phyloP scores from a whole-genome alignment of 2,329 filamentous ascomycete species.

The Fusarium caatingaense region DNA sequence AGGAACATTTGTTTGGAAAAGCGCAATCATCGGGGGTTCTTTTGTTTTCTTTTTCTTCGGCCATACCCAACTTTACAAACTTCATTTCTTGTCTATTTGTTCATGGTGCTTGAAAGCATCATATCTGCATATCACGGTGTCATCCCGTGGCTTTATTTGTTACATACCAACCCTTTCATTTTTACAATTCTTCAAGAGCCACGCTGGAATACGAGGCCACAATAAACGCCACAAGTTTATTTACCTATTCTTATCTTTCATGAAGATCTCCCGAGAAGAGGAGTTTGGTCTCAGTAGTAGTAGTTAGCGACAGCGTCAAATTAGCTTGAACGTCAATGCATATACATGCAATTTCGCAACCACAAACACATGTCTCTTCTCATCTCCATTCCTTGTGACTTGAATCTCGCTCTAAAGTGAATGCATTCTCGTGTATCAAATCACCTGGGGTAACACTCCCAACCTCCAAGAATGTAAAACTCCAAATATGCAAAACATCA shows the following conservation, averaged over 20 bases:
- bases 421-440: neutral
- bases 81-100: constrained; percentile 23
- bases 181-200: constrained; percentile 35
- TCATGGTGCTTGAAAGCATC: constrained; percentile 13
- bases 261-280: constrained; percentile 31
- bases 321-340: constrained; percentile 24
- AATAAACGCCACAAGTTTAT: constrained; percentile 24
- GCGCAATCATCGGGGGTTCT: neutral
- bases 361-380: neutral
- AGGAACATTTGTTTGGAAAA: constrained; percentile 22
- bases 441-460: constrained; percentile 18
- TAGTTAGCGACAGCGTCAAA: constrained; percentile 28
- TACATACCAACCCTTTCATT: constrained; percentile 22
- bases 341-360: constrained; percentile 21
- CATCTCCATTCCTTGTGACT: neutral
- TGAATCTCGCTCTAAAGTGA: neutral
- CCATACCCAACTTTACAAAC: constrained; percentile 26
- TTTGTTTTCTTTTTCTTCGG: neutral
- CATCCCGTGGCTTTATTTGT: constrained; percentile 27
- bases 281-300: neutral
- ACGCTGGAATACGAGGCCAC: constrained; percentile 22
- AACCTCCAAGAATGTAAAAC: constrained; percentile 15
- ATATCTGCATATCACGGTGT: constrained; percentile 21
- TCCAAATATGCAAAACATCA: constrained; percentile 24
- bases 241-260: constrained; percentile 3